A percentile compares a stretch with the other conserved stretches of the same genome.
phyloP scores from a whole-genome alignment of 768 basidiomycete species.

The Mrakia gelida region DNA sequence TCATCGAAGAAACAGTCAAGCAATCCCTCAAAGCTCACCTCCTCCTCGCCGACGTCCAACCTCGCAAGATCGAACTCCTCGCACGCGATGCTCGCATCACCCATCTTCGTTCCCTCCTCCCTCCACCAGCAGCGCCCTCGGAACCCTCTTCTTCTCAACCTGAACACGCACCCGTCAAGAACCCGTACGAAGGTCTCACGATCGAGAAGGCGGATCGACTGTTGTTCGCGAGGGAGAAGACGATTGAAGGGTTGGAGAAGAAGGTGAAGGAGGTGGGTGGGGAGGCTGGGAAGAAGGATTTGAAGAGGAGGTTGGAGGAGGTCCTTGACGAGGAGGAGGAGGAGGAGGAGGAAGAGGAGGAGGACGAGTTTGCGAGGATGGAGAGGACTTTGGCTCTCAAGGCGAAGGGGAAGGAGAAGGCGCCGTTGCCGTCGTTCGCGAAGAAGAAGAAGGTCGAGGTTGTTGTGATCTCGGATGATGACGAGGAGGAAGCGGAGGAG shows the following conservation, averaged over 20 bases:
- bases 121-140: not conserved
- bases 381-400: not conserved
- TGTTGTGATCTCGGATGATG: not conserved
- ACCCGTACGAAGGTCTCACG: not conserved
- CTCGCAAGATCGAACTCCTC: conserved; percentile 20
- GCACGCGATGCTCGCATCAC: conserved; percentile 25
- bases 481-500: not conserved
- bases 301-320: conserved; percentile 21
- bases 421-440: not conserved
- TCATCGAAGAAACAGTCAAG: conserved; percentile 20
- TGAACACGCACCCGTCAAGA: not conserved
- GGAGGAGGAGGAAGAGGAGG: not conserved
- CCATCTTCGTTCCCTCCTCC: not conserved
- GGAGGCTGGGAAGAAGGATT: not conserved
- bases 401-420: not conserved
- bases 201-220: conserved; percentile 20
- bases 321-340: not conserved
- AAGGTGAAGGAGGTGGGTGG: conserved; percentile 1
- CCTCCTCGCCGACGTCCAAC: conserved; percentile 28
- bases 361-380: not conserved
- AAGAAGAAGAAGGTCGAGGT: conserved; percentile 1
- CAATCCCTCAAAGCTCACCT: conserved; percentile 23
- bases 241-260: conserved; percentile 27
- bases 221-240: conserved; percentile 19
- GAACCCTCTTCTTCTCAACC: not conserved